These are phyloP conservation scores for Colletotrichum endophyticum DNA, from an alignment of 2,329 filamentous ascomycete genomes.

Conservation along the genomic window DNA sequence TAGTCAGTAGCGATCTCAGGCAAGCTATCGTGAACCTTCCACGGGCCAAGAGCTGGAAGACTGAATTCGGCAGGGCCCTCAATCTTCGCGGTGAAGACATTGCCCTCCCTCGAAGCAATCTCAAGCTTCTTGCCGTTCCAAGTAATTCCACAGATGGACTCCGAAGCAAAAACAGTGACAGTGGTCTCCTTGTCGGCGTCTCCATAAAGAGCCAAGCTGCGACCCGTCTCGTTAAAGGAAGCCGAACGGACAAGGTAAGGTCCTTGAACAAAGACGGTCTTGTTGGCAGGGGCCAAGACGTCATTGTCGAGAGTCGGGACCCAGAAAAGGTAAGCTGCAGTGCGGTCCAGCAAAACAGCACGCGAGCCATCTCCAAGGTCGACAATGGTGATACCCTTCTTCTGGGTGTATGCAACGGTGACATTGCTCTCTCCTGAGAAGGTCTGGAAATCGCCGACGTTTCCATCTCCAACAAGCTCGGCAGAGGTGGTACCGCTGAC, in stretches of 20 bases:
- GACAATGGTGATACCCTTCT: conserved; percentile 50
- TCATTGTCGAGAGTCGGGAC: conserved; percentile 54
- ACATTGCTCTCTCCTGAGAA: conserved; percentile 42
- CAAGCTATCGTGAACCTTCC: conserved; percentile 53
- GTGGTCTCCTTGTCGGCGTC: conserved; percentile 46
- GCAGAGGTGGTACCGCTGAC: conserved; percentile 40
- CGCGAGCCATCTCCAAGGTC: conserved; percentile 50
- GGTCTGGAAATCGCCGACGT: conserved; percentile 44
- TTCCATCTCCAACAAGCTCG: conserved; percentile 37
- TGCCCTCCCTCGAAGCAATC: conserved; percentile 28
- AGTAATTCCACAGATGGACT: conserved; percentile 45
- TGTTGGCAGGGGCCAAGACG: conserved; percentile 46
- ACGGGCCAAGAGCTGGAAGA: conserved; percentile 46
- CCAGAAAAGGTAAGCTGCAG: conserved; percentile 62
- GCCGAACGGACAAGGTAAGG: conserved; percentile 57
- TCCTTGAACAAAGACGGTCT: conserved; percentile 56
- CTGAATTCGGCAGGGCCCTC: conserved; percentile 30
- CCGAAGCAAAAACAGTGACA: conserved; percentile 53
- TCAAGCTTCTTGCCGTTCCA: conserved; percentile 54
- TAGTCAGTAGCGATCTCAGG: conserved; percentile 52
- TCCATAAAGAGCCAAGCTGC: conserved; percentile 46
- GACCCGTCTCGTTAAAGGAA: conserved; percentile 32
- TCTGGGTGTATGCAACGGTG: conserved; percentile 53
- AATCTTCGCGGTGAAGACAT: conserved; percentile 31
- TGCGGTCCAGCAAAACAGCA: conserved; percentile 58